Evolutionary conservation across 805 yeast genomes (phyloP).

Genomic region (Candida suzukii): DNA sequence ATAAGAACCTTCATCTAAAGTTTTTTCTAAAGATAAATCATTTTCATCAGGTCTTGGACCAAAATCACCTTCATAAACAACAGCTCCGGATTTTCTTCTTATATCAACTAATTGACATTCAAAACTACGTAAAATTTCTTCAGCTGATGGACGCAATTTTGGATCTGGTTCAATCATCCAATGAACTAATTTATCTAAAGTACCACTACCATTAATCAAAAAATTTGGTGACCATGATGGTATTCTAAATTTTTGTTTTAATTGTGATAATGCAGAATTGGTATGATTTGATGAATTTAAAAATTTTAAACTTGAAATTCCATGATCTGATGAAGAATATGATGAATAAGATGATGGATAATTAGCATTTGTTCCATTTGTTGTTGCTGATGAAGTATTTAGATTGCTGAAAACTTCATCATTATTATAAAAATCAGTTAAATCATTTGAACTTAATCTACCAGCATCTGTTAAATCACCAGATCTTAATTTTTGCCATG

Average conservation of each 20-base stretch:
- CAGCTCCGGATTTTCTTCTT: conserved; percentile 85
- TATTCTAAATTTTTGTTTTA: conserved; percentile 21
- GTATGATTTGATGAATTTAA: conserved; percentile 15
- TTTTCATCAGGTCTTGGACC: conserved; percentile 62
- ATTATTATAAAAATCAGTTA: conserved; percentile 24
- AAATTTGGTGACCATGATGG: conserved; percentile 89
- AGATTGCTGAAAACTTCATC: background rate
- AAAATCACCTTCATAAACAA: conserved; percentile 90
- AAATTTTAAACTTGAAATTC: background rate
- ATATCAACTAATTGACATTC: conserved; percentile 76
- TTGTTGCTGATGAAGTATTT: background rate
- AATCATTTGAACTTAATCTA: conserved; percentile 64
- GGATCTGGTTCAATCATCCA: conserved; percentile 91
- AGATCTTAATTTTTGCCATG: conserved; percentile 92
- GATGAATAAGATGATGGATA: conserved; percentile 1
- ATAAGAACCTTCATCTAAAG: background rate
- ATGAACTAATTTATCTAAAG: conserved; percentile 72
- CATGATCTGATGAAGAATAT: conserved; percentile 2
- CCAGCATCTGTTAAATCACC: conserved; percentile 97
- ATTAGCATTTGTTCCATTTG: background rate
- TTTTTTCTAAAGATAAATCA: background rate
- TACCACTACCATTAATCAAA: conserved; percentile 60
- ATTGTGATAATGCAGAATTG: conserved; percentile 2
- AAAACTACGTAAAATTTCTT: conserved; percentile 54
- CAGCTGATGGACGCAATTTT: conserved; percentile 71